phyloP scores from a whole-genome alignment of 163 green algal genomes.

The Dunaliella salina region DNA sequence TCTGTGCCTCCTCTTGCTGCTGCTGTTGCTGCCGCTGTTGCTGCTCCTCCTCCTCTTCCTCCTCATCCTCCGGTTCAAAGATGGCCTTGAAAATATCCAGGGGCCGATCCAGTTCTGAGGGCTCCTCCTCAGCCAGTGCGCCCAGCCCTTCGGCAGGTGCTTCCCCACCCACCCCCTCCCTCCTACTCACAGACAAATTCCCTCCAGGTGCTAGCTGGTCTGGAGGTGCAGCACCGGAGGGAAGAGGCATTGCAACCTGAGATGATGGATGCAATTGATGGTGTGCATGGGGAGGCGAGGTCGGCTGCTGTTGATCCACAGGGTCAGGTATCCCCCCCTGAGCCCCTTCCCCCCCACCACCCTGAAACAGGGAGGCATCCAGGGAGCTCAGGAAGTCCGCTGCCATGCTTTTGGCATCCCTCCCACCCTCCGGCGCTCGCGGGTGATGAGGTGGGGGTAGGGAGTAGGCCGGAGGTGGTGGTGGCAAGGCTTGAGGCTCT shows the following conservation, averaged over 20 bases:
- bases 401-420: constrained; percentile 23
- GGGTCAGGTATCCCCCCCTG: no score
- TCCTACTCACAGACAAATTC: not conserved
- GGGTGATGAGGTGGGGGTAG: not conserved
- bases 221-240: no score
- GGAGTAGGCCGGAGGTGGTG: constrained; percentile 7
- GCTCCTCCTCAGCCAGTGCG: not conserved
- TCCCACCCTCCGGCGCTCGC: constrained; percentile 1
- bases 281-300: no score
- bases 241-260: no score
- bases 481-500: not conserved
- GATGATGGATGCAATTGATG: no score
- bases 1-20: not conserved
- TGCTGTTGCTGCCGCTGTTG: constrained; percentile 13
- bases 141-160: not conserved
- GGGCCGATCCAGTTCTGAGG: constrained; percentile 42
- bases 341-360: not conserved
- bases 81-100: constrained; percentile 84
- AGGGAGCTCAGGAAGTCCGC: constrained; percentile 16
- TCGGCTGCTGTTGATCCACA: no score
- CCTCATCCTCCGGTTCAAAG: constrained; percentile 64
- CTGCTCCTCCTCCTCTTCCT: constrained; percentile 13
- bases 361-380: constrained; percentile 9
- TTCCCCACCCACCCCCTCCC: not conserved
- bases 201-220: no score